Base-by-base conservation (phyloP, 345 rosid genomes). In the Populus euphratica region DNA sequence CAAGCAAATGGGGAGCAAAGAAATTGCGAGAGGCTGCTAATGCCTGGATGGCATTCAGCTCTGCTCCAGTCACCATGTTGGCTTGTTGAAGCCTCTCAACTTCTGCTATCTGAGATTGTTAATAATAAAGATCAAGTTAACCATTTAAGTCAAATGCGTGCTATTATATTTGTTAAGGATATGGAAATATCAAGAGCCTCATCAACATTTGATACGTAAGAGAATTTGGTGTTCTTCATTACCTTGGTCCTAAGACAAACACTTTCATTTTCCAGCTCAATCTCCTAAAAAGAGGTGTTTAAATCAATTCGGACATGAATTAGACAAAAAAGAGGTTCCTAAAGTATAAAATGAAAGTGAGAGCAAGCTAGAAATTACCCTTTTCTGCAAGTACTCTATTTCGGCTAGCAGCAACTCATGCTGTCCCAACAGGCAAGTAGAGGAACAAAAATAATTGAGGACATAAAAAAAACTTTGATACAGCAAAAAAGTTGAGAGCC, bases 401-500 rank as follows among this genome's bases (percentile, higher is more conserved):
- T 96, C 99, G 70, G 91, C 94, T 38, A 92, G 94, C 85, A 94
- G 84, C 91, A 92, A 87, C 83, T 96, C 99, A 80, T 96, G 97
- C 99, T 96, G 93, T 84, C 35, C 36, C 66, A 79, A 7, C 52
- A 33, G 25, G 74, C 62, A 68, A 77, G 63, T 23, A n/a, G 64
- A 59, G 13, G 8, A 0, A 65, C 5, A 65, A 27, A 29, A 29
- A 31, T 7, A 2, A 63, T 27, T 63, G 0, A 63, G 33, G 18
- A 23, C 36, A 27, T 63, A 29, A 12, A 63, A 27, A 3, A 12
- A 25, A 27, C 36, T 10, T 3, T 63, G 68, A 20, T 54, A 21
- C 25, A 18, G 25, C 18, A 61, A n/a, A 52, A 43, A 38, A 67
- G 41, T 17, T 16, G 14, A 69, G 14, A n/a, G 31, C 44, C 59